Percentiles rank a stretch among this genome's conserved stretches.
Evolutionary conservation across 2,329 filamentous ascomycete genomes (phyloP).

Genomic region (Thielaviopsis punctulata): DNA sequence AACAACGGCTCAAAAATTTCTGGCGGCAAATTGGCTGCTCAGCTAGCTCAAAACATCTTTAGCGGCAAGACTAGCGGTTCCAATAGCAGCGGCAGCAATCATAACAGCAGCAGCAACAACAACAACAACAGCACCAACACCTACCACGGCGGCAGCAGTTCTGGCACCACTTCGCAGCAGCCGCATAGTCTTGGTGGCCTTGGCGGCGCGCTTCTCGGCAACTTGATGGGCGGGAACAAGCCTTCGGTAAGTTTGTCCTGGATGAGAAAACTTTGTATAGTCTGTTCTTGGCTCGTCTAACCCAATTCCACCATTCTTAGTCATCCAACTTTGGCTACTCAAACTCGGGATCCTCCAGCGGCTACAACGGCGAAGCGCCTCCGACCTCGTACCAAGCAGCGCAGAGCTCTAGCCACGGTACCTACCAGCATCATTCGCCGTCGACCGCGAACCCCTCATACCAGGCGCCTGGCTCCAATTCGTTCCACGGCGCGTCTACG

Average conservation of each 20-base stretch:
- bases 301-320: constrained; percentile 18
- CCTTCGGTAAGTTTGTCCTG: constrained; percentile 23
- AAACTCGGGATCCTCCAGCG: constrained; percentile 31
- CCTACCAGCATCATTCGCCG: constrained; percentile 20
- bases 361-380: constrained; percentile 47
- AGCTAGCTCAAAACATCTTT: constrained; percentile 38
- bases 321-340: constrained; percentile 47
- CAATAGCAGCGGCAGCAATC: constrained; percentile 16
- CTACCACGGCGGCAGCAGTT: constrained; percentile 31
- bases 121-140: constrained; percentile 20
- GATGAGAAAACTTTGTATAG: too few species aligned
- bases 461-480: constrained; percentile 1
- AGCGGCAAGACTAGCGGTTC: constrained; percentile 16
- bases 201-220: constrained; percentile 36
- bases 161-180: constrained; percentile 19
- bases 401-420: constrained; percentile 2
- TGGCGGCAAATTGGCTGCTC: constrained; percentile 35
- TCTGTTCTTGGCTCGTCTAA: constrained; percentile 1
- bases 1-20: constrained; percentile 22
- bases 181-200: constrained; percentile 26
- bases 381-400: constrained; percentile 38
- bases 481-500: constrained; percentile 6
- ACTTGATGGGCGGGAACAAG: constrained; percentile 35
- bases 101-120: not conserved
- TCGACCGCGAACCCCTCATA: constrained; percentile 1